Base-by-base conservation (phyloP, 2,329 filamentous ascomycete species). In the Sphaerulina populicola region DNA sequence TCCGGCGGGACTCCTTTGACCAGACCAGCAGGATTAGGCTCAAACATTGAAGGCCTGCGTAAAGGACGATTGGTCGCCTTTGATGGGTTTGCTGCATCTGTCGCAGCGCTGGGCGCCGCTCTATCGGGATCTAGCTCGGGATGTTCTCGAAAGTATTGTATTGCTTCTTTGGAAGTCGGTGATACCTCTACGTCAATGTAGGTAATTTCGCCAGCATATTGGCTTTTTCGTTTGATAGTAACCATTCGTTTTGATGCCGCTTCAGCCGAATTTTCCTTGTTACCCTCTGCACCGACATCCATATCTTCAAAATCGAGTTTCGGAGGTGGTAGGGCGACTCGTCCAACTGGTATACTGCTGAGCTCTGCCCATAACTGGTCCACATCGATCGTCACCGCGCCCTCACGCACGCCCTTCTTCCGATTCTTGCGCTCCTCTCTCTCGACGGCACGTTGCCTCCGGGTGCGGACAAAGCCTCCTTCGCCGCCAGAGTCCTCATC, bases 191-290 rank as follows among this genome's bases (percentile, higher is more conserved):
- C 78, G 51, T 76, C 72, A 53, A 79, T 73, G 3, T 74, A 76
- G 50, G 75, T 75, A 43, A 72, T 69, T 60, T 79, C 74, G 41
- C 77, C 77, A 1, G 77, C 77, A 58, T 78, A 80, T 47, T 75
- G 74, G 63, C 79, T 78, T n/a, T 71, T 77, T 27, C 76, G 72
- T 57, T 74, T 77, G 59, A 80, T 80, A 37, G 72, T 77, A 51
- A 80, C 71, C 58, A 72, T 72, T 47, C 77, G 31, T 11, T 35
- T 35, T 35, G 31, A 5, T 35, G 31, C 71, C n/a, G 27, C 37
- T 15, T 38, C 46, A 9, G 21, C 8, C 42, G 76, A 71, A 31
- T 62, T 62, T 36, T 63, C 60, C 56, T 61, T 60, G 21, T 61
- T 51, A 4, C 57, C 56, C 44, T 60, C 55, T n/a, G 31, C 8